A percentile compares a stretch with the other conserved stretches of the same genome.
phyloP scores from a whole-genome alignment of 129 eudicot species.

The carrot (Daucus carota) region DNA sequence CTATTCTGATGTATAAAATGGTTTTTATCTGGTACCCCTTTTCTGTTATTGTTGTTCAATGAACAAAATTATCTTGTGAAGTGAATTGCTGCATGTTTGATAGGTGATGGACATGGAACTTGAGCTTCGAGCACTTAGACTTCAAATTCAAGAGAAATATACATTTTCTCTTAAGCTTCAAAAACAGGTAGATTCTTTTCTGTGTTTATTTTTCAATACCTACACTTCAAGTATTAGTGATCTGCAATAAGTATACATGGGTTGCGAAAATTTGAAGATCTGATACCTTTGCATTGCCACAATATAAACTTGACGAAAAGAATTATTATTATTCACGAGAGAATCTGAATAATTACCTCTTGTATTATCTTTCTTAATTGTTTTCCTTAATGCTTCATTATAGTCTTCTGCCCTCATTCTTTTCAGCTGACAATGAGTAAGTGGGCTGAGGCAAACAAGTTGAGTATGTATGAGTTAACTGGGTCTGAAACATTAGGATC shows the following conservation, averaged over 20 bases:
- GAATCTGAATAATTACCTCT: background rate
- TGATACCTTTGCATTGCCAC: background rate
- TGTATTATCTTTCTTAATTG: background rate
- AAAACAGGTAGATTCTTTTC: slow-evolving; percentile 52
- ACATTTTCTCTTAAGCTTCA: slow-evolving; percentile 77
- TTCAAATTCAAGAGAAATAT: slow-evolving; percentile 78
- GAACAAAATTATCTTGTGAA: background rate
- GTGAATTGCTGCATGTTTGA: slow-evolving; percentile 6
- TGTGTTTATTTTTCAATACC: background rate
- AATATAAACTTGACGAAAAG: background rate
- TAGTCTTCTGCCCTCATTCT: background rate
- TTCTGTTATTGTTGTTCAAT: background rate
- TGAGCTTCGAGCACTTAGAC: slow-evolving; percentile 83
- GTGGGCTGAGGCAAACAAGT: slow-evolving; percentile 60
- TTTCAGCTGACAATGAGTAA: slow-evolving; percentile 67
- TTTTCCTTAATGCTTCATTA: background rate
- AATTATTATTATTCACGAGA: background rate
- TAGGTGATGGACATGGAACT: slow-evolving; percentile 98
- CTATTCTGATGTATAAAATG: background rate
- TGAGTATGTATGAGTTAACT: slow-evolving; percentile 48
- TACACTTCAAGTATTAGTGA: background rate
- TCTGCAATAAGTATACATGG: background rate
- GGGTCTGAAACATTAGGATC: slow-evolving; percentile 77
- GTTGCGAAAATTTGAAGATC: background rate
- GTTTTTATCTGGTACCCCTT: background rate